Evolutionary conservation across 176 grass and related monocot genomes (phyloP).

Genomic region (Musa itinerans): DNA sequence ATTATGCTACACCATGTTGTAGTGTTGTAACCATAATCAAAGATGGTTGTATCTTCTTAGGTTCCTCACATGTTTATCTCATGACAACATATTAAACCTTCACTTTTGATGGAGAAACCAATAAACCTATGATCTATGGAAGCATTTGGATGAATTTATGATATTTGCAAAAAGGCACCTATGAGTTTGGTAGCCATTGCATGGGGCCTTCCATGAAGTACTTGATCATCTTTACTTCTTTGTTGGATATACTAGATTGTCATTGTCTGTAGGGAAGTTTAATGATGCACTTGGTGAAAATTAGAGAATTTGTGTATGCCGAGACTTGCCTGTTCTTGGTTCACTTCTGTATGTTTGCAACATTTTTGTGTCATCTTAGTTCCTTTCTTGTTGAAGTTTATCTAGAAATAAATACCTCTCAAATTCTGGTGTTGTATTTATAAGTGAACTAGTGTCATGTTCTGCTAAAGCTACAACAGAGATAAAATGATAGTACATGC

Average conservation of each 20-base stretch:
- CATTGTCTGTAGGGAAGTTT: no score
- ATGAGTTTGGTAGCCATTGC: not conserved
- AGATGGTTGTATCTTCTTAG: not conserved
- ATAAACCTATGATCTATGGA: not conserved
- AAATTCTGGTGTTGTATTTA: no score
- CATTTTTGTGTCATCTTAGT: no score
- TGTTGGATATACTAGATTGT: not conserved
- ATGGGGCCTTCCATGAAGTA: not conserved
- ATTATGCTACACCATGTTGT: not conserved
- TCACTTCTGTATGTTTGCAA: no score
- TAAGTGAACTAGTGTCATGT: no score
- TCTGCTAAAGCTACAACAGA: no score
- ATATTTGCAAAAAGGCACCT: not conserved
- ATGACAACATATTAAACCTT: not conserved
- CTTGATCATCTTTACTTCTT: not conserved
- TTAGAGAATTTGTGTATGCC: no score
- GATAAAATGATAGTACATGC: no score
- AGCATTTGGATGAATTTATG: not conserved
- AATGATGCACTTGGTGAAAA: no score
- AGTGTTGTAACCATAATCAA: not conserved
- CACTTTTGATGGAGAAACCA: not conserved
- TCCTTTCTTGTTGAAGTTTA: no score
- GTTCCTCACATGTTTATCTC: not conserved
- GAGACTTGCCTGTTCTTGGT: no score
- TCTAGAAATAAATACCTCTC: no score